A percentile compares a stretch with the other conserved stretches of the same genome.
phyloP scores from a whole-genome alignment of 169 alveolate genomes.

The Theileria orientalis region DNA sequence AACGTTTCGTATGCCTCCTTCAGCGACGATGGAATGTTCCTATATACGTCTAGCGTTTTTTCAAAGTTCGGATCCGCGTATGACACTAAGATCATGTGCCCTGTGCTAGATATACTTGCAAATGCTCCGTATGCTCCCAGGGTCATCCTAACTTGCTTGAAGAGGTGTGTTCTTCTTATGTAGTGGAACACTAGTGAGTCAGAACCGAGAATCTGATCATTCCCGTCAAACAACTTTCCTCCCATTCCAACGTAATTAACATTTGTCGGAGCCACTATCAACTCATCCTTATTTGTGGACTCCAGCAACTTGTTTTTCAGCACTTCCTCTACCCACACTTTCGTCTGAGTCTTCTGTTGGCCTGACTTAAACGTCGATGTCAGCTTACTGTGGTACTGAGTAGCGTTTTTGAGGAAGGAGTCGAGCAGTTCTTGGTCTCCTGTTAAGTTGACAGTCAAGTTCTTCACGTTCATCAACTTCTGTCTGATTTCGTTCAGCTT shows the following conservation, averaged over 20 bases:
- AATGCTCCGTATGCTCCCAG: slow-evolving; percentile 78
- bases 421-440: slow-evolving; percentile 55
- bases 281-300: slow-evolving; percentile 9
- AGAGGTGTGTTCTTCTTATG: slow-evolving; percentile 60
- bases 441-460: slow-evolving; percentile 65
- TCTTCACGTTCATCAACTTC: slow-evolving; percentile 55
- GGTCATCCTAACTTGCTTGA: slow-evolving; percentile 71
- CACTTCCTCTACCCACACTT: slow-evolving; percentile 40
- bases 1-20: slow-evolving; percentile 28
- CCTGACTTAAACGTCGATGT: background rate
- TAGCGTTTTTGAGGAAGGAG: slow-evolving; percentile 42
- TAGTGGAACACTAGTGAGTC: slow-evolving; percentile 67
- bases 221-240: slow-evolving; percentile 67
- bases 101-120: slow-evolving; percentile 49
- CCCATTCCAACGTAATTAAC: slow-evolving; percentile 77
- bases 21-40: slow-evolving; percentile 26
- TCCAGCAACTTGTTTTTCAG: background rate
- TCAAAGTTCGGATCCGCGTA: slow-evolving; percentile 67
- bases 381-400: slow-evolving; percentile 5
- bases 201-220: slow-evolving; percentile 65
- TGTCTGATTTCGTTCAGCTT: slow-evolving; percentile 62
- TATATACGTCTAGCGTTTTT: slow-evolving; percentile 42
- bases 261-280: slow-evolving; percentile 65
- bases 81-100: slow-evolving; percentile 54
- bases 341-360: background rate